Conservation (phyloP, 2,329 filamentous ascomycete genomes). For the Ustulina deusta region DNA sequence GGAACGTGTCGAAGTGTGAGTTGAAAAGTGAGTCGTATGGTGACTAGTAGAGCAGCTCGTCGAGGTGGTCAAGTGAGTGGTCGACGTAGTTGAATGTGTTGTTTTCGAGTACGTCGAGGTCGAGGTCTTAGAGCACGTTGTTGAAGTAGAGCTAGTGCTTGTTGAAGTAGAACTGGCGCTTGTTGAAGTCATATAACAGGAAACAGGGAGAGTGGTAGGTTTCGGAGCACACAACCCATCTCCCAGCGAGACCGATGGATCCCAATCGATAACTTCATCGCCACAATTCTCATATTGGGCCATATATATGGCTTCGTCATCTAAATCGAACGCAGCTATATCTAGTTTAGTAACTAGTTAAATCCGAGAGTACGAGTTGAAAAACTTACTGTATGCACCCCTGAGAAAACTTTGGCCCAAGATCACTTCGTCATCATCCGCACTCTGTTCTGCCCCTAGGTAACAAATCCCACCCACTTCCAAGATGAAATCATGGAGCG, state of each 20-base stretch:
- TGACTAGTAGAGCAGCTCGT: slow-evolving; percentile 13
- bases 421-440: slow-evolving; percentile 12
- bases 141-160: slow-evolving; percentile 25
- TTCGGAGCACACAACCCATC: slow-evolving; percentile 30
- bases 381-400: slow-evolving; percentile 39
- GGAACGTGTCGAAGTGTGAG: slow-evolving; percentile 17
- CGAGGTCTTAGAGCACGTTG: slow-evolving; percentile 10
- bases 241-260: slow-evolving; percentile 14
- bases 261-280: slow-evolving; percentile 34
- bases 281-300: slow-evolving; percentile 43
- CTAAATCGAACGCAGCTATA: slow-evolving; percentile 41
- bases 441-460: slow-evolving; percentile 22
- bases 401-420: slow-evolving; percentile 40
- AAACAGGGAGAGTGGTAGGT: slow-evolving; percentile 21
- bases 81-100: slow-evolving; percentile 12
- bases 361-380: background rate
- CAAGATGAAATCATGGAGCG: slow-evolving; percentile 40
- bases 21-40: slow-evolving; percentile 10
- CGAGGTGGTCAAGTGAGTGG: slow-evolving; percentile 1
- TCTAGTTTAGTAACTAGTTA: slow-evolving; percentile 2
- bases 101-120: slow-evolving; percentile 17
- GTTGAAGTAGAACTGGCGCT: slow-evolving; percentile 19
- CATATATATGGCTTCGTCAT: slow-evolving; percentile 37
- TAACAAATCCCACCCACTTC: slow-evolving; percentile 32
- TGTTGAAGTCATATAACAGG: slow-evolving; percentile 29